A percentile compares a stretch with the other conserved stretches of the same genome.
phyloP scores from a whole-genome alignment of 495 filamentous ascomycete species.

The Apodospora peruviana region DNA sequence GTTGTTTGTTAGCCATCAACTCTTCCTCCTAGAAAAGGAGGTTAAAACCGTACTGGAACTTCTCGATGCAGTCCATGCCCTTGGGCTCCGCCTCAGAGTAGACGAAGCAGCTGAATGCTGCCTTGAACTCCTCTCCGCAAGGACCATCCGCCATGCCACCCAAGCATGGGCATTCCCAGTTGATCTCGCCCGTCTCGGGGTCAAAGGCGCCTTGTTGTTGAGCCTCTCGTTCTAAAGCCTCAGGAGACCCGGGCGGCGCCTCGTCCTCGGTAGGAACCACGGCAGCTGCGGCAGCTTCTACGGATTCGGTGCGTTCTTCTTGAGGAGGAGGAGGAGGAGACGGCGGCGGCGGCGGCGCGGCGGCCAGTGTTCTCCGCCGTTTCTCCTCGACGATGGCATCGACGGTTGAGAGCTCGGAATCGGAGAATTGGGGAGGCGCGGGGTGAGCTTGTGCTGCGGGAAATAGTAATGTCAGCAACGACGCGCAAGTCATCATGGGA shows the following conservation, averaged over 20 bases:
- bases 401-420: slow-evolving; percentile 43
- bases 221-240: slow-evolving; percentile 72
- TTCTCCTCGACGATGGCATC: slow-evolving; percentile 48
- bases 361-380: slow-evolving; percentile 30
- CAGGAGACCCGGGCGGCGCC: slow-evolving; percentile 11
- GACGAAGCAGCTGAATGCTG: slow-evolving; percentile 96
- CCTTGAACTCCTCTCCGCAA: slow-evolving; percentile 90
- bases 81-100: slow-evolving; percentile 94
- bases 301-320: slow-evolving; percentile 18
- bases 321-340: slow-evolving; percentile 15
- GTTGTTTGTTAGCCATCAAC: slow-evolving; percentile 20
- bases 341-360: slow-evolving; percentile 17
- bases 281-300: slow-evolving; percentile 16
- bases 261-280: slow-evolving; percentile 19
- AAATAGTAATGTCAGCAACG: too few species aligned
- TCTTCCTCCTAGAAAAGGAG: neutral
- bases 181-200: slow-evolving; percentile 97
- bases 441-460: slow-evolving; percentile 24
- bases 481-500: neutral
- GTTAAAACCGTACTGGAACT: slow-evolving; percentile 72
- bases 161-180: slow-evolving; percentile 98
- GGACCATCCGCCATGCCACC: slow-evolving; percentile 97
- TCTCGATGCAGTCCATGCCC: slow-evolving; percentile 96
- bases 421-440: slow-evolving; percentile 36
- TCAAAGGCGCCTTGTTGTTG: slow-evolving; percentile 87